Conservation (phyloP, 345 rosid genomes). For the Linum tenue region DNA sequence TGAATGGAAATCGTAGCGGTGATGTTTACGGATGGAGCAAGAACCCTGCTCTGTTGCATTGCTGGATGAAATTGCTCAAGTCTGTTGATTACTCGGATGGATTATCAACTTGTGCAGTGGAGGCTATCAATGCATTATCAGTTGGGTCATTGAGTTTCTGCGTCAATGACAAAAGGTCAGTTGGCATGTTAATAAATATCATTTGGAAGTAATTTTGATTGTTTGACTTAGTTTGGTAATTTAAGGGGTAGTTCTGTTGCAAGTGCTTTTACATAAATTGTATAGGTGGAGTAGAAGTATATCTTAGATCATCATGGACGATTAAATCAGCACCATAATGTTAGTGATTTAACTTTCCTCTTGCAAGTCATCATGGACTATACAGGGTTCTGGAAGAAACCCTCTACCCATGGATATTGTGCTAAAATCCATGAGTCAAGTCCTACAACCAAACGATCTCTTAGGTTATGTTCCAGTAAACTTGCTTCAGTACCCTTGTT, state of each 20-base stretch:
- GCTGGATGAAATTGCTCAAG: constrained; percentile 68
- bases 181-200: neutral
- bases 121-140: constrained; percentile 51
- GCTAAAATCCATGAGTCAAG: too few species aligned
- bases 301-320: neutral
- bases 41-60: constrained; percentile 57
- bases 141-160: constrained; percentile 61
- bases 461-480: too few species aligned
- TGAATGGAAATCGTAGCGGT: constrained; percentile 25
- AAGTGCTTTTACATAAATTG: neutral
- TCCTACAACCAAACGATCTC: too few species aligned
- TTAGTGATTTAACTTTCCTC: neutral
- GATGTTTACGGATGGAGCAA: constrained; percentile 52
- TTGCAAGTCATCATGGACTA: too few species aligned
- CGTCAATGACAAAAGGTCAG: constrained; percentile 70
- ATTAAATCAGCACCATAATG: neutral
- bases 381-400: too few species aligned
- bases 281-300: neutral
- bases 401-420: too few species aligned
- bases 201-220: neutral
- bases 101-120: constrained; percentile 38
- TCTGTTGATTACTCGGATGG: constrained; percentile 47
- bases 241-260: neutral
- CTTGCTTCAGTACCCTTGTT: neutral
- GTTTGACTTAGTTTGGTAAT: neutral